These are phyloP conservation scores for Rhexocercosporidium sp. DNA, from an alignment of 2,329 filamentous ascomycete genomes.

Conservation along the genomic window DNA sequence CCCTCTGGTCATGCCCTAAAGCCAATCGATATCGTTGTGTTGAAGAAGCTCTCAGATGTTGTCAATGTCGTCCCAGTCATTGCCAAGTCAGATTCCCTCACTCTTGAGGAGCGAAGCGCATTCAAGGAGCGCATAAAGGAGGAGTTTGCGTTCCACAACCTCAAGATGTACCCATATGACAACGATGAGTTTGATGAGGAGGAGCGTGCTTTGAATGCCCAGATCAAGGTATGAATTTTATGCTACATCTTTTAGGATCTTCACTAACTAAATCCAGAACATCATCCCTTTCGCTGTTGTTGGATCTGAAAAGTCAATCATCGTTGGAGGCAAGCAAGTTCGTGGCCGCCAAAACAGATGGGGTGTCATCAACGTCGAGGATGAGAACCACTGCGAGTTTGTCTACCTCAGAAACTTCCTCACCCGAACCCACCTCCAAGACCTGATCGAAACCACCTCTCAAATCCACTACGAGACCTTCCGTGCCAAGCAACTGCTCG, in stretches of 20 bases:
- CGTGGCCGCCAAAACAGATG: constrained; percentile 98
- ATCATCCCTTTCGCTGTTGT: constrained; percentile 98
- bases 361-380: constrained; percentile 99
- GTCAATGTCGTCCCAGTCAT: constrained; percentile 99
- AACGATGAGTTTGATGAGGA: constrained; percentile 99
- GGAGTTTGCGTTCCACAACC: constrained; percentile 99
- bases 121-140: constrained; percentile 99
- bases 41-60: constrained; percentile 99
- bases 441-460: constrained; percentile 98
- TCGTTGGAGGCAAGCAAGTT: constrained; percentile 96
- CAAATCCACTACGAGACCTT: constrained; percentile 99
- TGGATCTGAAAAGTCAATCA: constrained; percentile 96
- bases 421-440: constrained; percentile 96
- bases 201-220: constrained; percentile 88
- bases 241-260: background rate
- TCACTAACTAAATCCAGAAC: constrained; percentile 61
- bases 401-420: constrained; percentile 98
- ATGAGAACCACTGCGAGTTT: constrained; percentile 99
- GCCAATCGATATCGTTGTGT: constrained; percentile 98
- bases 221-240: constrained; percentile 82
- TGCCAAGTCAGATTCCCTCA: constrained; percentile 96
- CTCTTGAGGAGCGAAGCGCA: constrained; percentile 89
- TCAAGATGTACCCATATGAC: constrained; percentile 99
- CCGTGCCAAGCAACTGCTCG: constrained; percentile 97
- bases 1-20: constrained; percentile 97